These are phyloP conservation scores for Raddia guianensis DNA, from an alignment of 176 grass and related monocot genomes.

Conservation along the genomic window DNA sequence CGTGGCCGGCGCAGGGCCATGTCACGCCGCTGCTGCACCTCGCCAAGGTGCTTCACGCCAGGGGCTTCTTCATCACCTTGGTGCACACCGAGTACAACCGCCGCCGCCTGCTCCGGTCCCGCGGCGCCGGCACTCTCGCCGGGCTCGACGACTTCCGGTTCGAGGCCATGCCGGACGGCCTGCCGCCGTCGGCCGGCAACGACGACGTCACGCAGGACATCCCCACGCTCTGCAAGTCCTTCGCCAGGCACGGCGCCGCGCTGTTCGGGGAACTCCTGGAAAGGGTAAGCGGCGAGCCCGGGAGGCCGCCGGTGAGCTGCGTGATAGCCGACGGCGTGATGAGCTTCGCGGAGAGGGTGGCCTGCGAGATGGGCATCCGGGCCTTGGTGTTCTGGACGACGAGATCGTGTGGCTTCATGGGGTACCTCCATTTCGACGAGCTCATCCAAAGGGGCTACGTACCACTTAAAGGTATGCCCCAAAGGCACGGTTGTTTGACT, in stretches of 20 bases:
- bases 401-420: slow-evolving; percentile 59
- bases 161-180: slow-evolving; percentile 55
- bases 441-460: slow-evolving; percentile 53
- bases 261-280: slow-evolving; percentile 44
- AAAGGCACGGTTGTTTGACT: too few species aligned
- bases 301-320: slow-evolving; percentile 46
- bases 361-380: slow-evolving; percentile 44
- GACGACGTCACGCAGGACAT: slow-evolving; percentile 59
- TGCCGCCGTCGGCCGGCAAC: slow-evolving; percentile 28
- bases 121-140: slow-evolving; percentile 27
- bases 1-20: slow-evolving; percentile 59
- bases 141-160: slow-evolving; percentile 49
- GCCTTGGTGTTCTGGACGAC: slow-evolving; percentile 53
- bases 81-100: slow-evolving; percentile 67
- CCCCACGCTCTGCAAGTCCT: slow-evolving; percentile 47
- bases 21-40: slow-evolving; percentile 56
- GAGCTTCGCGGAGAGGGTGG: slow-evolving; percentile 50
- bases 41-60: slow-evolving; percentile 55
- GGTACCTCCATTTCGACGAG: slow-evolving; percentile 47
- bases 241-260: slow-evolving; percentile 11
- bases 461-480: slow-evolving; percentile 51
- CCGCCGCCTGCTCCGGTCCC: slow-evolving; percentile 38
- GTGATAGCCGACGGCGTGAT: slow-evolving; percentile 55
- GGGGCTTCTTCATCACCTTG: slow-evolving; percentile 60
- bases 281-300: slow-evolving; percentile 28